A percentile compares a stretch with the other conserved stretches of the same genome.
These are phyloP conservation scores for Glarea lozoyensis DNA, from an alignment of 495 filamentous ascomycete genomes.

Conservation along the genomic window DNA sequence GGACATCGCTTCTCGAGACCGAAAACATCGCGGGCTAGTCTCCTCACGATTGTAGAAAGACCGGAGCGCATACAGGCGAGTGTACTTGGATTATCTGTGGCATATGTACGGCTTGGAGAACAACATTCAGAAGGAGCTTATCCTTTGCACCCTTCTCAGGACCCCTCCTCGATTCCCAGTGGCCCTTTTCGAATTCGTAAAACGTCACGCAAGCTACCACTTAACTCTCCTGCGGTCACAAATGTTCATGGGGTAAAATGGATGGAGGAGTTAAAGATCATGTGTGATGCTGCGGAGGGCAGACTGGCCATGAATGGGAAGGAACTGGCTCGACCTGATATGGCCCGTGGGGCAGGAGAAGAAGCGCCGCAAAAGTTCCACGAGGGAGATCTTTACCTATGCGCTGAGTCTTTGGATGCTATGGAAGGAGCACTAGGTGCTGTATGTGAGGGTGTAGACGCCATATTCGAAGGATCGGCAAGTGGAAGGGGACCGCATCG, in stretches of 20 bases:
- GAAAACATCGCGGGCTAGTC: conserved; percentile 51
- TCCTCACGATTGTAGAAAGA: conserved; percentile 78
- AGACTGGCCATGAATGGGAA: conserved; percentile 65
- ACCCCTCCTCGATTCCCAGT: conserved; percentile 38
- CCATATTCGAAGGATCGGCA: conserved; percentile 50
- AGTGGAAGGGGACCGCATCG: conserved; percentile 47
- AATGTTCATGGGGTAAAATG: conserved; percentile 78
- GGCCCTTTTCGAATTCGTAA: conserved; percentile 79
- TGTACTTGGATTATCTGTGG: conserved; percentile 71
- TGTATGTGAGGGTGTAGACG: conserved; percentile 84
- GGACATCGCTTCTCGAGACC: conserved; percentile 83
- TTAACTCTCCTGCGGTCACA: conserved; percentile 62
- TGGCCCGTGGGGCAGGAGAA: conserved; percentile 35
- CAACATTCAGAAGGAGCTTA: conserved; percentile 65
- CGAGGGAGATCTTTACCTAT: conserved; percentile 83
- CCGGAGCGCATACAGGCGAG: conserved; percentile 86
- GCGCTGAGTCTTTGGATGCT: conserved; percentile 72
- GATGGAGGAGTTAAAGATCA: conserved; percentile 82
- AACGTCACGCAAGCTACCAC: conserved; percentile 52
- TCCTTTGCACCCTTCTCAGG: conserved; percentile 46
- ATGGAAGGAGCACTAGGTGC: conserved; percentile 84
- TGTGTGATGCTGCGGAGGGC: conserved; percentile 71
- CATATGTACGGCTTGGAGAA: conserved; percentile 79
- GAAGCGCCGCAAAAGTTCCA: conserved; percentile 50
- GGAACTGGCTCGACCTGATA: conserved; percentile 58